These are phyloP conservation scores for Pseudoscleropodium purum DNA, from an alignment of 225 moss, liverwort and hornwort species.

Conservation along the genomic window DNA sequence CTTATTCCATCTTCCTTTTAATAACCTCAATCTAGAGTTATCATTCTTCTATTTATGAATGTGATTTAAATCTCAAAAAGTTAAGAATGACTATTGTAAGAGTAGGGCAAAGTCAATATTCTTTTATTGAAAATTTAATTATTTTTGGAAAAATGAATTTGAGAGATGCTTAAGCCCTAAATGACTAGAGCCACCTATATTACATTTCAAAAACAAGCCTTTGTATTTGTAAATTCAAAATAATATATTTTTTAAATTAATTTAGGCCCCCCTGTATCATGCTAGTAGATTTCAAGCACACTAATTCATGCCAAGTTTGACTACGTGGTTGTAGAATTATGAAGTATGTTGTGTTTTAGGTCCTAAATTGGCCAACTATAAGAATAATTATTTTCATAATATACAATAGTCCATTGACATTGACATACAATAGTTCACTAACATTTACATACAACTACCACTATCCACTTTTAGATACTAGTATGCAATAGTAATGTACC, in stretches of 20 bases:
- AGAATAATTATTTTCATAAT: no score
- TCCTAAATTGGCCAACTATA: rapidly evolving
- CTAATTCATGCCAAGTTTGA: not conserved
- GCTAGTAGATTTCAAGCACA: not conserved
- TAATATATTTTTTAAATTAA: not conserved
- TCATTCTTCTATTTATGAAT: not conserved
- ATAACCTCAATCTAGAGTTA: not conserved
- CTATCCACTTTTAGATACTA: no score
- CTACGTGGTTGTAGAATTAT: rapidly evolving
- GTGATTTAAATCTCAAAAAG: not conserved
- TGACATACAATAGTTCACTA: no score
- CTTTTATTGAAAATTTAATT: not conserved
- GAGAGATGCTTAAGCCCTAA: not conserved
- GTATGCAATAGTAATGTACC: no score
- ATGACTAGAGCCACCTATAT: not conserved
- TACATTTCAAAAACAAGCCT: rapidly evolving
- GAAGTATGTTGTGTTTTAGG: not conserved
- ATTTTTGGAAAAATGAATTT: not conserved
- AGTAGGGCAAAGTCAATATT: rapidly evolving
- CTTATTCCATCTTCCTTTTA: not conserved
- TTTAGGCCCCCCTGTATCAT: rapidly evolving
- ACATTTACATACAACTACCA: no score
- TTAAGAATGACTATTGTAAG: rapidly evolving
- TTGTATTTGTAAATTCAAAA: not conserved
- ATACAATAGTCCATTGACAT: no score